phyloP scores from a whole-genome alignment of 176 grass and related monocot species.

The Aechmea fasciata region DNA sequence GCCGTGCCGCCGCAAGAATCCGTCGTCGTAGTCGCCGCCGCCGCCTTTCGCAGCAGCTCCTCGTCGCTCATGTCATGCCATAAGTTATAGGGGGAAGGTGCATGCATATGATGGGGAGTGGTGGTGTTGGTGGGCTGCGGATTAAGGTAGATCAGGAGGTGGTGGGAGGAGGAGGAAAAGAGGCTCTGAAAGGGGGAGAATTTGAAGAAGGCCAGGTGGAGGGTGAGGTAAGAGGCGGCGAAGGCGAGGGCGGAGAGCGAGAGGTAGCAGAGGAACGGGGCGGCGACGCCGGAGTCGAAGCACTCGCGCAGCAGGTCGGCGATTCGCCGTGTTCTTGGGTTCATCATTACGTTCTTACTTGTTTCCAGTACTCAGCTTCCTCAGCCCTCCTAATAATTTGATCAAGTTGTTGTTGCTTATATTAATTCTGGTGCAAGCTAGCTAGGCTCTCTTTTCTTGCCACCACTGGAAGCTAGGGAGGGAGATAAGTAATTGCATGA shows the following conservation, averaged over 20 bases:
- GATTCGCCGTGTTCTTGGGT: background rate
- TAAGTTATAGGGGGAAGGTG: background rate
- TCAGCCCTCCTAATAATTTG: no score
- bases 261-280: conserved; percentile 14
- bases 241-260: conserved; percentile 9
- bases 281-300: background rate
- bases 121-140: background rate
- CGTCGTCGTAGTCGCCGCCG: background rate
- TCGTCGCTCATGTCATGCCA: conserved; percentile 13
- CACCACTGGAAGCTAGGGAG: no score
- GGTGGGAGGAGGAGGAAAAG: conserved; percentile 1
- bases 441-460: no score
- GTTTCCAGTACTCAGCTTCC: background rate
- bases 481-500: no score
- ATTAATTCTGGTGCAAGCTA: no score
- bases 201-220: conserved; percentile 1
- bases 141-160: background rate
- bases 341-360: background rate
- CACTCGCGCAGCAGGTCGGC: background rate
- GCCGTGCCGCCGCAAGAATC: background rate
- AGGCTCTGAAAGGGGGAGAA: background rate
- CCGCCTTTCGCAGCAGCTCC: conserved; percentile 1
- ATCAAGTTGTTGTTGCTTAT: no score
- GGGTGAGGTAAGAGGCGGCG: background rate
- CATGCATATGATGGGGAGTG: background rate